A percentile compares a stretch with the other conserved stretches of the same genome.
phyloP scores from a whole-genome alignment of 768 basidiomycete genomes.

The Mycena haematopus region DNA sequence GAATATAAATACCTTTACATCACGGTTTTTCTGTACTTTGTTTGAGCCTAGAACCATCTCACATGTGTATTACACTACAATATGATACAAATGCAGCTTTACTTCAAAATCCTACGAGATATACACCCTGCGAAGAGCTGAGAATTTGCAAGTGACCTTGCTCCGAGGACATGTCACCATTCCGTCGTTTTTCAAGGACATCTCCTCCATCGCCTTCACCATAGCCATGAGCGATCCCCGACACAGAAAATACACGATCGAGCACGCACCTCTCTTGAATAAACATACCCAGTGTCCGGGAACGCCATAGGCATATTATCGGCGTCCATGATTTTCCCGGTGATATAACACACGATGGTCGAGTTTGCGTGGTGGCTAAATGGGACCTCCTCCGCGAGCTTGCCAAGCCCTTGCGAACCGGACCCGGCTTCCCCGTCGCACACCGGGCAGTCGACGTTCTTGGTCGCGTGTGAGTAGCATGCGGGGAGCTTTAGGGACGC shows the following conservation, averaged over 20 bases:
- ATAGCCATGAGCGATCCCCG: constrained; percentile 20
- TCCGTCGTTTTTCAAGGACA: constrained; percentile 82
- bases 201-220: constrained; percentile 79
- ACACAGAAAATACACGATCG: background rate
- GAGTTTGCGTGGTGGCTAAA: constrained; percentile 94
- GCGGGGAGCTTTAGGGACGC: constrained; percentile 89
- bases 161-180: constrained; percentile 87
- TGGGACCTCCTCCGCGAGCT: constrained; percentile 86
- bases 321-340: constrained; percentile 93
- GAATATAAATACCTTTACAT: too few relatives aligned
- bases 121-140: constrained; percentile 83
- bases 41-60: too few relatives aligned
- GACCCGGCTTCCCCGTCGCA: constrained; percentile 68
- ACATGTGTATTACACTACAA: background rate
- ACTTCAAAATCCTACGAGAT: constrained; percentile 64
- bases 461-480: constrained; percentile 68
- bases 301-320: constrained; percentile 93
- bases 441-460: constrained; percentile 89
- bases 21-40: too few relatives aligned
- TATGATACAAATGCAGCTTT: constrained; percentile 13
- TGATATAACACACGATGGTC: constrained; percentile 91
- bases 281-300: constrained; percentile 83
- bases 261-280: constrained; percentile 82
- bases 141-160: constrained; percentile 65
- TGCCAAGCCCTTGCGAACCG: constrained; percentile 50